These are phyloP conservation scores for Pythium pyrilobum DNA, from an alignment of 352 stramenopile genomes.

Conservation along the genomic window DNA sequence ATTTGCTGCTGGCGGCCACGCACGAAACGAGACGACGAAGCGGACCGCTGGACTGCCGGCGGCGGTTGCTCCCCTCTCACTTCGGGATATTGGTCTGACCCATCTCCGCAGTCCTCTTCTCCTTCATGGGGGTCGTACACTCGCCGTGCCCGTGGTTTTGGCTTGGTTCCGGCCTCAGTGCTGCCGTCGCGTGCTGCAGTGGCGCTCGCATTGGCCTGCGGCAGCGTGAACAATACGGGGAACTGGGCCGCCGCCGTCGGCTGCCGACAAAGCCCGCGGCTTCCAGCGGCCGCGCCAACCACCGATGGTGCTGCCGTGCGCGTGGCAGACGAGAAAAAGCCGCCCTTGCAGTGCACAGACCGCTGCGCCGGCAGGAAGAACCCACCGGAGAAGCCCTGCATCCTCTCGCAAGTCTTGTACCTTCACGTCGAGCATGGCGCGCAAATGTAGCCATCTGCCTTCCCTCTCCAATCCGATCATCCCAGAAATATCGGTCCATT, in stretches of 20 bases:
- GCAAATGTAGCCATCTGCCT: constrained; percentile 15
- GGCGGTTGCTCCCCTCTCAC: background rate
- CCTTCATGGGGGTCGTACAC: constrained; percentile 16
- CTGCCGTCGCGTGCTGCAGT: background rate
- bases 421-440: background rate
- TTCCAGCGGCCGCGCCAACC: background rate
- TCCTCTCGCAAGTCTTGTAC: too few species aligned
- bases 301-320: background rate
- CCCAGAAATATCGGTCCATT: constrained; percentile 1
- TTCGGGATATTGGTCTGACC: too few species aligned
- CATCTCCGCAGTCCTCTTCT: background rate
- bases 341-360: constrained; percentile 45
- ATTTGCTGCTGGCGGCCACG: constrained; percentile 1
- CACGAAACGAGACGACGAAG: background rate
- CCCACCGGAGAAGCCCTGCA: constrained; percentile 34
- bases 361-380: constrained; percentile 57
- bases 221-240: constrained; percentile 5
- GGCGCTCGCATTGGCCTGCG: background rate
- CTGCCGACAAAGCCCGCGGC: too few species aligned
- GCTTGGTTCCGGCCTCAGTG: background rate
- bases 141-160: background rate
- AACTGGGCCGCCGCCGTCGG: background rate
- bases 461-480: too few species aligned
- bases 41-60: background rate
- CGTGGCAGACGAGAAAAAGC: constrained; percentile 36